Percentiles rank a stretch among this genome's conserved stretches.
Conservation (phyloP, 352 stramenopile species). For the Pythium sukuiense region DNA sequence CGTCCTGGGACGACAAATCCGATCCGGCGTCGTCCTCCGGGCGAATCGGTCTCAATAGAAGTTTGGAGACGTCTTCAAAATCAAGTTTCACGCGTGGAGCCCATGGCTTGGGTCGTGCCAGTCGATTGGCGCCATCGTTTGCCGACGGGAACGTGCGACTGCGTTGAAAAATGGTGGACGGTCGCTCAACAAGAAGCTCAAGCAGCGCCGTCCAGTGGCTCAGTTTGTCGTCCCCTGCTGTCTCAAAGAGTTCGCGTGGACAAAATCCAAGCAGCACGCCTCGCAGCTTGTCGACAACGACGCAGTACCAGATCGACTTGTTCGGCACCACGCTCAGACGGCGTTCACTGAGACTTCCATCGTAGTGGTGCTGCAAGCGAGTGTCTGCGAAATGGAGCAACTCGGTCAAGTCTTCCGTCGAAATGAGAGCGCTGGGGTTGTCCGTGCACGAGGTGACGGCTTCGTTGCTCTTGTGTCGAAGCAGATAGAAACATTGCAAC, state of each 20-base stretch:
- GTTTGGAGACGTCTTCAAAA: slow-evolving; percentile 30
- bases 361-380: slow-evolving; percentile 13
- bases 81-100: slow-evolving; percentile 42
- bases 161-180: slow-evolving; percentile 23
- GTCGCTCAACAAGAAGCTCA: slow-evolving; percentile 31
- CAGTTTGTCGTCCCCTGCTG: neutral
- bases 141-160: neutral
- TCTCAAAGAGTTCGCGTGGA: slow-evolving; percentile 12
- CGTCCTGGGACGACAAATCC: slow-evolving; percentile 44
- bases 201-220: slow-evolving; percentile 3
- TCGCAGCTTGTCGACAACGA: slow-evolving; percentile 46
- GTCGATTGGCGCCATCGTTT: slow-evolving; percentile 2
- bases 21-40: slow-evolving; percentile 26
- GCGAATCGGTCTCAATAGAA: slow-evolving; percentile 36
- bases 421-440: slow-evolving; percentile 12
- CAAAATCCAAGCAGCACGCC: slow-evolving; percentile 11
- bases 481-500: slow-evolving; percentile 41
- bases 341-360: neutral
- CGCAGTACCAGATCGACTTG: slow-evolving; percentile 26
- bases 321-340: neutral
- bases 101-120: slow-evolving; percentile 17
- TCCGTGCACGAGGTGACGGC: slow-evolving; percentile 3
- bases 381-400: slow-evolving; percentile 19
- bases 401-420: slow-evolving; percentile 23
- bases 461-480: slow-evolving; percentile 15